Base-by-base conservation (phyloP, 257 asterid genomes). In the Nicotiana otophora region DNA sequence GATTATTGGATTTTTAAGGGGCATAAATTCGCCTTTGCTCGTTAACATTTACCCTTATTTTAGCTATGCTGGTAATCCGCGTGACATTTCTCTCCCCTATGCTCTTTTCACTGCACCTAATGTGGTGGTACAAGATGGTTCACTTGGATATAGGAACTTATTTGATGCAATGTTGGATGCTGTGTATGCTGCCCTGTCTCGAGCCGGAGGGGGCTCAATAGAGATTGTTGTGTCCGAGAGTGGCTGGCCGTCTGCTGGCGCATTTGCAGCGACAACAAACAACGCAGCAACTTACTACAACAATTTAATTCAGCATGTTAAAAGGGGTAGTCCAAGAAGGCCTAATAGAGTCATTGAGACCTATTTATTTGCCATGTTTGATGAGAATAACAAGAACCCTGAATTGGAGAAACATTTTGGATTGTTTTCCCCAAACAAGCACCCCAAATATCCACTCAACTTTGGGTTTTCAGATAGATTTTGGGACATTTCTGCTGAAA, bases 31-130 rank as follows among this genome's bases (percentile, higher is more conserved):
- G 0, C 89, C 91, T 0, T 82, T 91, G 10, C 86, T 91, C 5
- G 83, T 68, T 0, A 90, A 89, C 5, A 63, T 86, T 26, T 90
- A 90, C 82, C 93, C 95, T 15, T 92, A 89, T 57, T 84, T 87
- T 6, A 90, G 84, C 0, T 83, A 84, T 7, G 36, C 79, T 0
- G 67, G 74, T 0, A 30, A 83, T 15, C 36, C 86, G 0, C 34
- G 1, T 0, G 5, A 33, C 0, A 7, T 86, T 53, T n/a, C 39
- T 28, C 90, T 88, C 0, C 78, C 86, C 0, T 91, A 42, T 12
- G 93, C 91, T 1, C 81, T 84, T 42, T 87, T 87, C 23, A 89
- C 86, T 0, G 78, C 84, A 4, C 60, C 42, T 0, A 10, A n/a
- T 2, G 76, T 88, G 16, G 84, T 77, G 39, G 46, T 84, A 16